phyloP scores from a whole-genome alignment of 305 asterid species.

The Rubia balearica region DNA sequence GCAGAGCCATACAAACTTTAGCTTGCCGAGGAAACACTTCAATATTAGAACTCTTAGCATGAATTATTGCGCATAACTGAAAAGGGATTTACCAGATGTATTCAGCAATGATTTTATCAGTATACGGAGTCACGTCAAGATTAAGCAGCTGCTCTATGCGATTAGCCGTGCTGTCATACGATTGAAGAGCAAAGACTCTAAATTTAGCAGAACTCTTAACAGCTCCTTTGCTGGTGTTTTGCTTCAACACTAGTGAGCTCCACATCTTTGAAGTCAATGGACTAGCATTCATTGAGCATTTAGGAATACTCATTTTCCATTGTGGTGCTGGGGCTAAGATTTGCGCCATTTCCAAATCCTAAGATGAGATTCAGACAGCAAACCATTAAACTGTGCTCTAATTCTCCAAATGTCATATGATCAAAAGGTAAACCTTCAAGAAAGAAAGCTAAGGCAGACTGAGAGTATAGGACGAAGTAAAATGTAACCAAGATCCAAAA shows the following conservation, averaged over 20 bases:
- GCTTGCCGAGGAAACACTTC: neutral
- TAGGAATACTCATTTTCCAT: slow-evolving; percentile 79
- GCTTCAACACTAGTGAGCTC: slow-evolving; percentile 65
- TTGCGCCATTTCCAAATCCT: slow-evolving; percentile 69
- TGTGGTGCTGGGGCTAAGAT: slow-evolving; percentile 86
- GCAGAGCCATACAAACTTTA: neutral
- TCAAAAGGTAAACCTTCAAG: neutral
- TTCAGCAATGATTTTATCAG: slow-evolving; percentile 88
- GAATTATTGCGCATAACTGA: neutral
- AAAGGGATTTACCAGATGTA: slow-evolving; percentile 64
- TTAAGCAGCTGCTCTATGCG: slow-evolving; percentile 82
- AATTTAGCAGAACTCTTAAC: slow-evolving; percentile 51
- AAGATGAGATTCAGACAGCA: slow-evolving; percentile 19
- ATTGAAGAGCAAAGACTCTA: slow-evolving; percentile 52
- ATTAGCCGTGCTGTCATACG: slow-evolving; percentile 62
- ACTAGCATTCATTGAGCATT: slow-evolving; percentile 44
- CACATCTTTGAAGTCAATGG: slow-evolving; percentile 60
- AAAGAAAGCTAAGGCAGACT: neutral
- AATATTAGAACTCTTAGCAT: neutral
- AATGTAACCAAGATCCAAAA: neutral
- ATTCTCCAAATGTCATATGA: neutral
- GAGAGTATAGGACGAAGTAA: neutral
- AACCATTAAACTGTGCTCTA: neutral
- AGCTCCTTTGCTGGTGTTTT: slow-evolving; percentile 46
- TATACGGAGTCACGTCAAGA: slow-evolving; percentile 72